Conservation (phyloP, 805 yeast genomes). For the Wickerhamiella galacta region DNA sequence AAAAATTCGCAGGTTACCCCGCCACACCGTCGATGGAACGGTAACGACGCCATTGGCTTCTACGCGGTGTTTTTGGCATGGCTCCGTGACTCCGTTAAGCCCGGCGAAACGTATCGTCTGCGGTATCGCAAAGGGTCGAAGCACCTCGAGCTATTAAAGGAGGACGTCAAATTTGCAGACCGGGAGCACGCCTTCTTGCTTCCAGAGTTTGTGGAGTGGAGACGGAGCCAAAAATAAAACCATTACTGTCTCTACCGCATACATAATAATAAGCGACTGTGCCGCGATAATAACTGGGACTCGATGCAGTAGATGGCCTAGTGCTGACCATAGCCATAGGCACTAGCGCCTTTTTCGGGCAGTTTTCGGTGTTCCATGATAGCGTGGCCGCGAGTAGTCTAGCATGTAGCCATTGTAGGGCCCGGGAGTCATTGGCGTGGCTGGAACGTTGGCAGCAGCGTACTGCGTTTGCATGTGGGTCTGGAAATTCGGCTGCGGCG, state of each 20-base stretch:
- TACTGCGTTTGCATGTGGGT: no score
- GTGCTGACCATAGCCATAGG: no score
- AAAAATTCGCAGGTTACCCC: constrained; percentile 11
- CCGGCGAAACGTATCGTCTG: constrained; percentile 26
- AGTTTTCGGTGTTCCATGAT: not conserved
- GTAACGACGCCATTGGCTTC: constrained; percentile 69
- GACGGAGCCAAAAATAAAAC: constrained; percentile 2
- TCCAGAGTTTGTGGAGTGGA: constrained; percentile 15
- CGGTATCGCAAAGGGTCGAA: constrained; percentile 3
- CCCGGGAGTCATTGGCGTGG: not conserved
- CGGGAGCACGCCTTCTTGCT: constrained; percentile 13
- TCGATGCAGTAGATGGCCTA: no score
- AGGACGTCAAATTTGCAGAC: constrained; percentile 6
- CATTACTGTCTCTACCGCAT: no score
- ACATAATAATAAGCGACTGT: no score
- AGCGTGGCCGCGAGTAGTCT: not conserved
- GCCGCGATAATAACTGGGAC: no score
- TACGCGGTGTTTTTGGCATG: constrained; percentile 74
- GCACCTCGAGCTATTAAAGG: constrained; percentile 9
- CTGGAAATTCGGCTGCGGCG: no score
- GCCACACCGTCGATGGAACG: constrained; percentile 31
- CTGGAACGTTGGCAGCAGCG: not conserved
- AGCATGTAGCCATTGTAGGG: not conserved
- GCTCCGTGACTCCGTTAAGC: constrained; percentile 42
- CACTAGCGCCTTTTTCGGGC: not conserved